Conservation (phyloP, 1,284 basidiomycete species). For the Ceratobasidium sp. region DNA sequence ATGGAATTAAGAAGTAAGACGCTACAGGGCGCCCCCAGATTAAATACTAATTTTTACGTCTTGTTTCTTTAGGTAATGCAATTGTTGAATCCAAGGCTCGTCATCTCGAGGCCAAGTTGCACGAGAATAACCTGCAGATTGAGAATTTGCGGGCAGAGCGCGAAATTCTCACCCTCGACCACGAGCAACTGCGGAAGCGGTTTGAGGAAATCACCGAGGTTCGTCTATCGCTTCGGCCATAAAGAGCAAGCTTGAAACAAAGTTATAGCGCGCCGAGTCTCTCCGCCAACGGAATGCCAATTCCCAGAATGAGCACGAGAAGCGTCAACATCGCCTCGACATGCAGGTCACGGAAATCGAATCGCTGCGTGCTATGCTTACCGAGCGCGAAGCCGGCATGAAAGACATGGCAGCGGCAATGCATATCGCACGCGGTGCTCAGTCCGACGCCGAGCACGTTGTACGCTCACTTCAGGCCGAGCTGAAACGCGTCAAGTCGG, state of each 20-base stretch:
- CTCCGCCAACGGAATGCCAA: slow-evolving; percentile 70
- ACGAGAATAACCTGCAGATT: slow-evolving; percentile 73
- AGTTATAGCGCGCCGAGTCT: slow-evolving; percentile 64
- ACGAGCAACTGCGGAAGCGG: slow-evolving; percentile 75
- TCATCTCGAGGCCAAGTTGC: slow-evolving; percentile 70
- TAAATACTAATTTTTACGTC: slow-evolving; percentile 36
- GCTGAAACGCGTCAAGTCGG: slow-evolving; percentile 73
- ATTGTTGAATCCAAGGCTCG: slow-evolving; percentile 77
- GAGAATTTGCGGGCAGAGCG: slow-evolving; percentile 80
- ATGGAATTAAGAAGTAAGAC: slow-evolving; percentile 71
- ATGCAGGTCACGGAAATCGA: slow-evolving; percentile 76
- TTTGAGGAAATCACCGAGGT: slow-evolving; percentile 76
- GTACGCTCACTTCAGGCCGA: slow-evolving; percentile 76
- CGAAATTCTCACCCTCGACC: slow-evolving; percentile 70
- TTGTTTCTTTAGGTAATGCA: slow-evolving; percentile 62
- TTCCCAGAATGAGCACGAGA: slow-evolving; percentile 76
- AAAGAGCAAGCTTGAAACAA: background rate
- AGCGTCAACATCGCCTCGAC: slow-evolving; percentile 77
- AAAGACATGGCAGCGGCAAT: slow-evolving; percentile 65
- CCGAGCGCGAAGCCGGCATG: slow-evolving; percentile 72
- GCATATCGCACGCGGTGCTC: slow-evolving; percentile 68
- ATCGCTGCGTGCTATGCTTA: slow-evolving; percentile 73
- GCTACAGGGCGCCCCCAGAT: background rate
- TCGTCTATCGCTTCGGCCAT: background rate
- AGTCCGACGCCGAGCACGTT: slow-evolving; percentile 69